Percentiles rank a stretch among this genome's conserved stretches.
These are phyloP conservation scores for Nadsonia commutata DNA, from an alignment of 1,139 yeast species.

Conservation along the genomic window DNA sequence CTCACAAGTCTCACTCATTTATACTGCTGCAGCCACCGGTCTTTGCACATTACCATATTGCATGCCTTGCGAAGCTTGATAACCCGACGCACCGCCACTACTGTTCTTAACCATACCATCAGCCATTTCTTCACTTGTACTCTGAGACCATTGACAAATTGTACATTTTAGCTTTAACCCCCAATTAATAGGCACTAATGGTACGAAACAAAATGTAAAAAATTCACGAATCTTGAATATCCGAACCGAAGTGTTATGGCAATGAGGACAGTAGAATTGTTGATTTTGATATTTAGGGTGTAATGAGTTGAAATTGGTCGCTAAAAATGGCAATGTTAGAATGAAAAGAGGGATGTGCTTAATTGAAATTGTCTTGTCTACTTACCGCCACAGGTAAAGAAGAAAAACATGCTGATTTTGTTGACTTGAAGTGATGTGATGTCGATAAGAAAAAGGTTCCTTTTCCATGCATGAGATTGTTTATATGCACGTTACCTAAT, in stretches of 20 bases:
- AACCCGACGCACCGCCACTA: not conserved
- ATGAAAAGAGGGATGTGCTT: no score
- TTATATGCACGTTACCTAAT: no score
- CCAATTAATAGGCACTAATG: conserved; percentile 33
- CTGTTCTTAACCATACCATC: conserved; percentile 20
- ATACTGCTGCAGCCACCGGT: no score
- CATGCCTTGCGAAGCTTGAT: not conserved
- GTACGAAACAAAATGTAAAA: conserved; percentile 32
- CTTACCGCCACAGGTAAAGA: not conserved
- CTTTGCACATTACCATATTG: not conserved
- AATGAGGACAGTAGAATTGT: conserved; percentile 21
- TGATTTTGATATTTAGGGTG: not conserved
- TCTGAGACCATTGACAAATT: conserved; percentile 33
- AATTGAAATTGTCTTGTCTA: not conserved
- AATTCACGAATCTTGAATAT: conserved; percentile 32
- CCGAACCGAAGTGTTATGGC: conserved; percentile 28
- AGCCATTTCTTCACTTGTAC: conserved; percentile 24
- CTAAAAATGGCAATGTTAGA: not conserved
- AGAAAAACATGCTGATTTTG: not conserved
- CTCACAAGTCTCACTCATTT: no score
- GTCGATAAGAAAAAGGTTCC: no score
- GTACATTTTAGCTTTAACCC: conserved; percentile 30
- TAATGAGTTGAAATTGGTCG: not conserved
- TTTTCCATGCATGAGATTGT: no score
- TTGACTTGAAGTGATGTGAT: no score